Base-by-base conservation (phyloP, 2,329 filamentous ascomycete species). In the Helotiales sp. region DNA sequence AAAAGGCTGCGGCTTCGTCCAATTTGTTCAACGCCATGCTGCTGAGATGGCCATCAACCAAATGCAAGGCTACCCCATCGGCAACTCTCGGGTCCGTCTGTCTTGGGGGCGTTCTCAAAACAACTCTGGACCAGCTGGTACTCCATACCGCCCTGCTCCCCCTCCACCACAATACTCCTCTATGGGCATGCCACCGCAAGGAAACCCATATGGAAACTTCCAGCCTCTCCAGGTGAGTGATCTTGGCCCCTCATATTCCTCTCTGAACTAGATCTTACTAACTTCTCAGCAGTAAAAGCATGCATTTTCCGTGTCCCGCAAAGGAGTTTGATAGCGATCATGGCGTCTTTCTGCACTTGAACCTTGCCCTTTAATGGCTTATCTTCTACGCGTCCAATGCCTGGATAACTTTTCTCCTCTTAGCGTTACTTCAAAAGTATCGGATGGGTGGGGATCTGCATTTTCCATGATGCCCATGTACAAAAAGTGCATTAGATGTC, bases 1-100 rank as follows among this genome's bases (percentile, higher is more conserved):
- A 79, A 99, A 99, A 85, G 95, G 95, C 67, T 99, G 95, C 72
- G 95, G 95, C 58, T 99, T 99, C 73, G 95, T 99, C 59, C 95
- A 99, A 77, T 99, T 99, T 69, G 95, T 99, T 57, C 95, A 99
- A 79, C 92, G 95, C 66, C 95, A 99, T 71, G 95, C 95, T 53
- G 95, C 95, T 13, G 95, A 99, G 80, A 99, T 99, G 95, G 95
- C 95, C 67, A 99, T 99, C 84, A 99, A 99, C 79, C 95, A 99
- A 79, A 99, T 99, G 95, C 95, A 99, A 78, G 95, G 95, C 61
- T 99, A 99, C 74, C 95, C 95, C 24, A 99, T 99, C 70, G 95
- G 95, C 55, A 99, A 99, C 82, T 98, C 93, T 47, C 92, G 95
- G 66, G 95, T 99, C 59, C 92, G 95, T 70, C 84, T 99, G 66